Evolutionary conservation across 2,329 filamentous ascomycete species (phyloP).

Genomic region (Phialophora expanda): DNA sequence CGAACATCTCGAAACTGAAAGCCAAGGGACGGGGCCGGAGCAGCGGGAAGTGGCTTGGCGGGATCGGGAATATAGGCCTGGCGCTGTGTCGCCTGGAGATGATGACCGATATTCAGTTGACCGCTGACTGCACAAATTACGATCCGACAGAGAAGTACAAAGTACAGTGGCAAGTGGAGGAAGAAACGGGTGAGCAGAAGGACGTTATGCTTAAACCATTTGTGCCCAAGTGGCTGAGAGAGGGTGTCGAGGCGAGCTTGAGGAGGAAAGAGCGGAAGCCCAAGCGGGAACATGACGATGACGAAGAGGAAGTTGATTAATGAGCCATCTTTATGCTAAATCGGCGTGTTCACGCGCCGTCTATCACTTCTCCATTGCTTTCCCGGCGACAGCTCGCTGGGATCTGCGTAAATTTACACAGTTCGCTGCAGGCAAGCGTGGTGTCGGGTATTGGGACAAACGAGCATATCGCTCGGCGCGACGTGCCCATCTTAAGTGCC

Average conservation of each 20-base stretch:
- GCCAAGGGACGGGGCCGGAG: slow-evolving; percentile 64
- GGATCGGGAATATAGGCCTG: slow-evolving; percentile 83
- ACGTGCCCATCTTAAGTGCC: not conserved
- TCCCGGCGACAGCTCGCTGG: not conserved
- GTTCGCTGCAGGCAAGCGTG: not conserved
- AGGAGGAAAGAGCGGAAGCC: slow-evolving; percentile 36
- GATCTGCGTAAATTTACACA: not conserved
- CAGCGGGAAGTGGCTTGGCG: slow-evolving; percentile 78
- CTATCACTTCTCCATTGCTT: not conserved
- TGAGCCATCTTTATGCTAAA: not conserved
- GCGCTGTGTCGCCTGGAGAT: slow-evolving; percentile 85
- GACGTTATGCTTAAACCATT: slow-evolving; percentile 74
- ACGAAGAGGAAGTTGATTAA: slow-evolving; percentile 34
- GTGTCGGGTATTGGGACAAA: not conserved
- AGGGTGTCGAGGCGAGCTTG: slow-evolving; percentile 41
- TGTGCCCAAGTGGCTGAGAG: slow-evolving; percentile 75
- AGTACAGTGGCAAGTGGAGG: slow-evolving; percentile 55
- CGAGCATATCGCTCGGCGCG: not conserved
- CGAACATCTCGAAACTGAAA: slow-evolving; percentile 61
- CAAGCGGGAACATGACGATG: slow-evolving; percentile 32
- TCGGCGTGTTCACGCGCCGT: not conserved
- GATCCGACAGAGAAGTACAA: slow-evolving; percentile 67
- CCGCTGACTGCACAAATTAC: slow-evolving; percentile 68
- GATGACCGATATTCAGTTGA: slow-evolving; percentile 81
- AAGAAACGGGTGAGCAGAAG: slow-evolving; percentile 42